Base-by-base conservation (phyloP, 306 rosid species). In the Herpetospermum pedunculosum region DNA sequence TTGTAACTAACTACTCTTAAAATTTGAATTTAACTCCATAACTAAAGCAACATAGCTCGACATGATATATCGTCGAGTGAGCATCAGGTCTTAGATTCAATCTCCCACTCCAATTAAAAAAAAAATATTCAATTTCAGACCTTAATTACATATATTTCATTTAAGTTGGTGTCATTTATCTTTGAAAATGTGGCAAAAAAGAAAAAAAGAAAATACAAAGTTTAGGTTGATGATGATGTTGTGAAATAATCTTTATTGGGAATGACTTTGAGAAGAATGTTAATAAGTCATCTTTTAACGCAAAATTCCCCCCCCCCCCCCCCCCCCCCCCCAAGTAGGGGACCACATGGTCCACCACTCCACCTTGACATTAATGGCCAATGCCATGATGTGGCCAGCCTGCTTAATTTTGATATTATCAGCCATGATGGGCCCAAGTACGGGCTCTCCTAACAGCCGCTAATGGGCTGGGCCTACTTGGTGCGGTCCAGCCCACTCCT, bases 401-500 rank as follows among this genome's bases (percentile, higher is more conserved):
- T 5, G 52, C 32, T 23, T 50, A 10, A 40, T 38, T 40, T 40
- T 23, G 50, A 65, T 34, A 65, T 40, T 65, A 65, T 65, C 40
- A 65, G 52, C 72, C 72, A 65, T 11, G 3, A 41, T 68, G 73
- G 73, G 49, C 73, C 54, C 54, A 43, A 40, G 38, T 68, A 68
- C 54, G 25, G 26, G 40, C 57, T 69, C 19, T 25, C 26, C 5
- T 15, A 13, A 21, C 7, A 69, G 8, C 16, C 26, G 3, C 5
- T 69, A 26, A 5, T 69, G 74, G 74, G 74, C 74, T 10, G 57
- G 58, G 74, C 28, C 74, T 44, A 70, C 58, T 16, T 23, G 41
- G 41, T 70, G 41, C 74, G 41, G 9, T 29, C 74, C 74, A 70
- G 57, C 74, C 74, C 74, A 70, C 52, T 69, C 6, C 35, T 41